A percentile compares a stretch with the other conserved stretches of the same genome.
Evolutionary conservation across 441 rosid species (phyloP).

Genomic region (Brassica balearica): DNA sequence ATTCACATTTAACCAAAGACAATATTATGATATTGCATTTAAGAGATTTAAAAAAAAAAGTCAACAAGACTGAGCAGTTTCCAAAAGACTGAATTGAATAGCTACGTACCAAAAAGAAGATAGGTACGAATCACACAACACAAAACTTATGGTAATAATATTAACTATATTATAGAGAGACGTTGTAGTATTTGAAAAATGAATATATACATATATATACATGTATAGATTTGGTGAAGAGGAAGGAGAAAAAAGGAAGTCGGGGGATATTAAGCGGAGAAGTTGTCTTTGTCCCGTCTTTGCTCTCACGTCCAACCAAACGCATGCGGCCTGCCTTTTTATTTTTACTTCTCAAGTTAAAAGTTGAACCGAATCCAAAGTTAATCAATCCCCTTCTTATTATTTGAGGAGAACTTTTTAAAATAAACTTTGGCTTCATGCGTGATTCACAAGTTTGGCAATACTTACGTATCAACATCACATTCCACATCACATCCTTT

Average conservation of each 20-base stretch:
- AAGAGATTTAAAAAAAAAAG: not conserved
- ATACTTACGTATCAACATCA: too few relatives aligned
- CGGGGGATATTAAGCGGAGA: not conserved
- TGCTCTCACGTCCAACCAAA: not conserved
- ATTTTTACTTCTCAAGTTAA: too few relatives aligned
- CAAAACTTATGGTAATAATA: not conserved
- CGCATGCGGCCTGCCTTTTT: not conserved
- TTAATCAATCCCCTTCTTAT: too few relatives aligned
- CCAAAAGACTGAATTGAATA: conserved; percentile 1
- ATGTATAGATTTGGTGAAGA: too few relatives aligned
- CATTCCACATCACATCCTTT: too few relatives aligned
- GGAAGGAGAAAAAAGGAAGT: too few relatives aligned
- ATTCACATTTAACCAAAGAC: not conserved
- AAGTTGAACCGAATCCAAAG: not conserved
- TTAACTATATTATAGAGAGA: not conserved
- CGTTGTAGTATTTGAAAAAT: too few relatives aligned
- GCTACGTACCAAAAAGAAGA: conserved; percentile 3
- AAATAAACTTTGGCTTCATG: too few relatives aligned
- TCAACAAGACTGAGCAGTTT: not conserved
- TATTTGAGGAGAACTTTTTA: too few relatives aligned
- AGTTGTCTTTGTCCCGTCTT: not conserved
- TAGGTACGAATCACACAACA: not conserved
- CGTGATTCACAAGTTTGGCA: too few relatives aligned
- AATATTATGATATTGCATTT: not conserved
- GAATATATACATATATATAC: too few relatives aligned